phyloP scores from a whole-genome alignment of 2,329 filamentous ascomycete genomes.

The Aaosphaeria arxii region DNA sequence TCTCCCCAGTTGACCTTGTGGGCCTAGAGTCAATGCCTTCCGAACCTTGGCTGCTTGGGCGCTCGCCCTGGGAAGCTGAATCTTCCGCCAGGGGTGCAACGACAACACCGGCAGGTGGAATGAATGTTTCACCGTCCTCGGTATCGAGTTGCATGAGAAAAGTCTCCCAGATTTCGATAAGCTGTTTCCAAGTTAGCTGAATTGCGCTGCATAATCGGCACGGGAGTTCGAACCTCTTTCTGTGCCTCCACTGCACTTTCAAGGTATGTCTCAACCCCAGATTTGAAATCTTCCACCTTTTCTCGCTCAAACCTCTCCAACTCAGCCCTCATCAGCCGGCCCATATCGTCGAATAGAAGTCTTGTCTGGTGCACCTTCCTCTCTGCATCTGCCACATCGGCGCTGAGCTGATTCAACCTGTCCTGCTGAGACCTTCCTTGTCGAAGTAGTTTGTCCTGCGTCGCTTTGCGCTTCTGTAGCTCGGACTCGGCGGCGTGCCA shows the following conservation, averaged over 20 bases:
- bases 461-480: conserved; percentile 80
- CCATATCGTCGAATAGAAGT: conserved; percentile 95
- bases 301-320: conserved; percentile 92
- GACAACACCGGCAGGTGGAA: conserved; percentile 37
- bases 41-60: background rate
- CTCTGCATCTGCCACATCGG: conserved; percentile 93
- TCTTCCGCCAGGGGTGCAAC: conserved; percentile 19
- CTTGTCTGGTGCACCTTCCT: conserved; percentile 86
- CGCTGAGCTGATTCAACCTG: conserved; percentile 84
- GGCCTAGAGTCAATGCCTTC: no score
- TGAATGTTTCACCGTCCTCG: conserved; percentile 65
- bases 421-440: conserved; percentile 97
- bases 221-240: conserved; percentile 69
- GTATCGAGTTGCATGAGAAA: conserved; percentile 95
- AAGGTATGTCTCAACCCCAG: conserved; percentile 93
- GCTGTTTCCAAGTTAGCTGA: conserved; percentile 38
- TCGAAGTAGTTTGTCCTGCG: conserved; percentile 90
- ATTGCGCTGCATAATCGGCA: background rate
- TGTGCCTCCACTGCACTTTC: conserved; percentile 97
- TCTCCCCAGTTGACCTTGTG: no score
- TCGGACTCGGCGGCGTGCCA: conserved; percentile 93
- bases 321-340: conserved; percentile 83
- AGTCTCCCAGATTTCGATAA: conserved; percentile 94
- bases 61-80: background rate
- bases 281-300: conserved; percentile 99